Conservation (phyloP, 2,329 filamentous ascomycete genomes). For the Cercospora berteroae region DNA sequence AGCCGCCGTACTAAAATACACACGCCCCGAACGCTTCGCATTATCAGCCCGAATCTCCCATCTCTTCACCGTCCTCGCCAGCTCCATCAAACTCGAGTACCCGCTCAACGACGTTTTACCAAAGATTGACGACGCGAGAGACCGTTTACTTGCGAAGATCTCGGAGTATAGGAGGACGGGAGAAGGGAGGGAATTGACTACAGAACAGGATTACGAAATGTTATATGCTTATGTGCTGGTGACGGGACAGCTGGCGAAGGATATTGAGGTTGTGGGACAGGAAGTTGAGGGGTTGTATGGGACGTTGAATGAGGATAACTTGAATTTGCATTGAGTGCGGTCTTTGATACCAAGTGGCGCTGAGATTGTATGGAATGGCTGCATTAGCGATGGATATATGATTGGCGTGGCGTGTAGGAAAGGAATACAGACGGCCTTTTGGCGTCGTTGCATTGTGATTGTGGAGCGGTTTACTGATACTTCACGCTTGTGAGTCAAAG, state of each 20-base stretch:
- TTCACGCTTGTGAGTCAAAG: background rate
- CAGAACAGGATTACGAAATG: conserved; percentile 82
- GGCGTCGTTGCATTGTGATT: background rate
- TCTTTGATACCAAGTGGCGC: background rate
- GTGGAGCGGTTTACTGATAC: background rate
- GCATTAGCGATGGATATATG: background rate
- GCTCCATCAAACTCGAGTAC: conserved; percentile 90
- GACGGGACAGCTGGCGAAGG: conserved; percentile 50
- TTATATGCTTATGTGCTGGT: conserved; percentile 82
- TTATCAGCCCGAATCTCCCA: conserved; percentile 89
- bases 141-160: conserved; percentile 80
- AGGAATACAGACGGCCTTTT: background rate
- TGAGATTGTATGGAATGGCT: background rate
- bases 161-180: conserved; percentile 79
- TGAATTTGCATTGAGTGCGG: conserved; percentile 51
- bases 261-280: conserved; percentile 32
- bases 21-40: conserved; percentile 71
- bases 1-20: conserved; percentile 74
- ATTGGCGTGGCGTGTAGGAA: background rate
- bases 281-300: conserved; percentile 57
- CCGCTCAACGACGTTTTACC: conserved; percentile 87
- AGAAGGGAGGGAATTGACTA: conserved; percentile 50
- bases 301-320: conserved; percentile 59
- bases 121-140: conserved; percentile 74
- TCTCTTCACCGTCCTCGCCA: conserved; percentile 80